Evolutionary conservation across 495 filamentous ascomycete genomes (phyloP), one percentile per base, ranked within the genome.

Genomic region (Daldinia concentrica): DNA sequence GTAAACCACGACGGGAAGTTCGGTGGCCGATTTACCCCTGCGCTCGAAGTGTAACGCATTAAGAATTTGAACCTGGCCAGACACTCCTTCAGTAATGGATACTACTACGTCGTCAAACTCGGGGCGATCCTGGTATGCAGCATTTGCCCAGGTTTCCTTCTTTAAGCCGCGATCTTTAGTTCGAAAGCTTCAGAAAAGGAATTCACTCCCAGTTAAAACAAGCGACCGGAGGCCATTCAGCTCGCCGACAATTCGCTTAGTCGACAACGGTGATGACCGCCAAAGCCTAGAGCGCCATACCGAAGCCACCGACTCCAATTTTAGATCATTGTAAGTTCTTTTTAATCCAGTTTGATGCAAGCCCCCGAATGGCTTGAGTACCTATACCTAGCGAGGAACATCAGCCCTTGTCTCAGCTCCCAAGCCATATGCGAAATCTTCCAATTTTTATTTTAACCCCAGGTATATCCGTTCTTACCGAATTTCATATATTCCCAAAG

Each of bases 131-230:
- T 48, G 43, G 58, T 69, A 52, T 34, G 55, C 63, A 55, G 37
- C 65, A 45, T 24, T 62, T 61, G 65, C 37, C 9, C 69, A 62
- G 52, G 30, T 50, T 27, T 64, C 52, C 34, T 52, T 76, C 30
- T 76, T 76, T 45, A 70, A 71, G 29, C 32, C 65, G 19, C 68
- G 74, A 55, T 72, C 74, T 15, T 62, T 61, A 14, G 62, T 59
- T 51, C 68, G 72, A 65, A 76, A 58, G 51, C 74, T 76, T 34
- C 69, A 62, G n/a, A 76, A 76, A 26, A 72, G 68, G 43, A 72
- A 62, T 41, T 69, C 74, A 9, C 36, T 74, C 29, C 68, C 71
- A 8, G 51, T 34, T 17, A 34, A 66, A 39, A 55, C 41, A 30
- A 39, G 41, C 45, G 62, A 66, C 8, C 39, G 55, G 26, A 58